Base-by-base conservation (phyloP, 352 stramenopile species). In the Pythium insidiosum region DNA sequence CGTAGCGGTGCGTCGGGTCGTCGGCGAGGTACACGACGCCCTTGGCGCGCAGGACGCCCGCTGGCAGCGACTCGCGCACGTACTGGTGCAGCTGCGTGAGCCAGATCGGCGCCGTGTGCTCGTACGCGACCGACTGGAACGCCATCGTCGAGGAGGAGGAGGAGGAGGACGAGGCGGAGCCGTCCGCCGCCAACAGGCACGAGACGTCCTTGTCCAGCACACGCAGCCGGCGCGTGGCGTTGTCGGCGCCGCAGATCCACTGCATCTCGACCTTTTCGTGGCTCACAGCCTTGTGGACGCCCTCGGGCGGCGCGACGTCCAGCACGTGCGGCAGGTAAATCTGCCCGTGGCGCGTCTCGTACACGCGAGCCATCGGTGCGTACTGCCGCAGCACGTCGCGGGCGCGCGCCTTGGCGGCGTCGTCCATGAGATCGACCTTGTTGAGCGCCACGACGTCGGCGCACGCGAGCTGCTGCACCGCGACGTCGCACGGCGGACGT, bases 391-490 rank as follows among this genome's bases (percentile, higher is more conserved):
- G 58, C 10, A 84, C 57, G 0, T 41, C 9, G 12, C 56, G 59
- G 1, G 73, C 73, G 6, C 18, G 23, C 7, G 36, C 30, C 18
- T 72, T 56, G 15, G 43, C 50, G 0, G 38, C 34, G 2, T 69
- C 66, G 29, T 65, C 39, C 50, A 90, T 51, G 9, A 90, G 53
- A 40, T 90, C 78, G 25, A 85, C 63, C 50, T 90, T 90, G 55
- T 90, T 90, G n/a, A 90, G 69, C 46, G 88, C 48, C 25, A 90
- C 75, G 16, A 88, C 69, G 43, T 90, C 78, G 2, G 78, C 78
- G 29, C 73, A 84, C 10, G 59, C 46, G n/a, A 90, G 56, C 53
- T 90, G 78, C 23, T 68, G 61, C 20, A 73, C 42, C 15, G 73
- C 68, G 10, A 85, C 73, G 25, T 52, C 59, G 46, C 61, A 75